phyloP scores from a whole-genome alignment of 2,329 filamentous ascomycete genomes.

The Nectriaceae sp. region DNA sequence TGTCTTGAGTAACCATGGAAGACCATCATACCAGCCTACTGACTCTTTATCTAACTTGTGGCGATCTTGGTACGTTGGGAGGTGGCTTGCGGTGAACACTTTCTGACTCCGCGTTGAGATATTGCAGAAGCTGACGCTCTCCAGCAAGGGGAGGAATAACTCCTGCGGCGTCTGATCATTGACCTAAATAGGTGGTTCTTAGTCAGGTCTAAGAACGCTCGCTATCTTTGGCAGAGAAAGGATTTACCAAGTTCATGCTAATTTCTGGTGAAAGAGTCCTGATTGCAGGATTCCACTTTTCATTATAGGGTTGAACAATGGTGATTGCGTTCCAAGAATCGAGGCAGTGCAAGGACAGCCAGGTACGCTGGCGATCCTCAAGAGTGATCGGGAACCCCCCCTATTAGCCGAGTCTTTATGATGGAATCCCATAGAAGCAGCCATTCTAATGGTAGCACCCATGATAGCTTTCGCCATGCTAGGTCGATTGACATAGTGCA shows the following conservation, averaged over 20 bases:
- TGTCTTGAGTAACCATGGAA: slow-evolving; percentile 66
- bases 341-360: slow-evolving; percentile 75
- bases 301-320: slow-evolving; percentile 69
- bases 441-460: slow-evolving; percentile 71
- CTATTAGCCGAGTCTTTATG: slow-evolving; percentile 40
- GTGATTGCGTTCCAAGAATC: slow-evolving; percentile 75
- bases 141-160: slow-evolving; percentile 69
- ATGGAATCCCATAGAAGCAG: slow-evolving; percentile 69
- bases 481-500: slow-evolving; percentile 74
- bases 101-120: slow-evolving; percentile 79
- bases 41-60: slow-evolving; percentile 67
- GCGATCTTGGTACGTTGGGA: slow-evolving; percentile 68
- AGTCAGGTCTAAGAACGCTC: background rate
- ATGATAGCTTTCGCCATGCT: slow-evolving; percentile 76
- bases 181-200: slow-evolving; percentile 10
- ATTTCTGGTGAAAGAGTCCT: slow-evolving; percentile 64
- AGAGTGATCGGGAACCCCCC: background rate
- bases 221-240: slow-evolving; percentile 1
- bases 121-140: slow-evolving; percentile 79
- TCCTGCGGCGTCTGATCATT: slow-evolving; percentile 60
- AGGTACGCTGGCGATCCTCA: slow-evolving; percentile 67
- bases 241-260: slow-evolving; percentile 41
- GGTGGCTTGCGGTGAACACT: slow-evolving; percentile 67
- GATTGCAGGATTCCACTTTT: slow-evolving; percentile 67
- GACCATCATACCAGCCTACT: slow-evolving; percentile 69